These are phyloP conservation scores for Fusarium dimerum DNA, from an alignment of 2,329 filamentous ascomycete species.

Conservation along the genomic window DNA sequence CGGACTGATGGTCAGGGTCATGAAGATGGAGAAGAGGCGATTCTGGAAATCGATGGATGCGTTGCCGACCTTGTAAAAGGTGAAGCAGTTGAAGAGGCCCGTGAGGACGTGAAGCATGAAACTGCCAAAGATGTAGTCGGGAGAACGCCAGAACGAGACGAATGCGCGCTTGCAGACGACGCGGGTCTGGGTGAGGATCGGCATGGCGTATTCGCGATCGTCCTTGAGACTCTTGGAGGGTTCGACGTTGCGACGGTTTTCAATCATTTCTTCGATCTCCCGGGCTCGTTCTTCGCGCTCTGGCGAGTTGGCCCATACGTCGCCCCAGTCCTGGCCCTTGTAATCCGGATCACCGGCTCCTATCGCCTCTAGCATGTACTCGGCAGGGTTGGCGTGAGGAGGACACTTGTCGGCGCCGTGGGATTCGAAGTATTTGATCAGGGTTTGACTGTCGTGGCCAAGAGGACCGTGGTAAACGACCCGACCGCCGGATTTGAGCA, in stretches of 20 bases:
- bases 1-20: conserved; percentile 73
- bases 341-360: conserved; percentile 65
- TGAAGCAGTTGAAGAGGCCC: conserved; percentile 70
- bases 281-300: conserved; percentile 46
- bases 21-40: conserved; percentile 74
- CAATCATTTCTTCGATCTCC: conserved; percentile 56
- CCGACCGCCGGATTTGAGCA: conserved; percentile 54
- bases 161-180: conserved; percentile 60
- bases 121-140: conserved; percentile 64
- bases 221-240: conserved; percentile 44
- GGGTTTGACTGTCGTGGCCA: conserved; percentile 47
- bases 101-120: conserved; percentile 63
- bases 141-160: conserved; percentile 64
- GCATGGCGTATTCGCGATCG: conserved; percentile 64
- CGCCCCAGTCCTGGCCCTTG: conserved; percentile 61
- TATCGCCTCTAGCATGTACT: conserved; percentile 58
- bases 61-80: conserved; percentile 64
- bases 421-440: conserved; percentile 54
- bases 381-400: conserved; percentile 52
- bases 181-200: conserved; percentile 53
- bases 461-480: conserved; percentile 57
- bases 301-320: conserved; percentile 58
- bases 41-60: conserved; percentile 66
- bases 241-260: conserved; percentile 42
- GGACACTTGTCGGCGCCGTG: conserved; percentile 52